A percentile compares a stretch with the other conserved stretches of the same genome.
Conservation (phyloP, 371 early-diverging fungal species). For the Capillidium rhysosporum region DNA sequence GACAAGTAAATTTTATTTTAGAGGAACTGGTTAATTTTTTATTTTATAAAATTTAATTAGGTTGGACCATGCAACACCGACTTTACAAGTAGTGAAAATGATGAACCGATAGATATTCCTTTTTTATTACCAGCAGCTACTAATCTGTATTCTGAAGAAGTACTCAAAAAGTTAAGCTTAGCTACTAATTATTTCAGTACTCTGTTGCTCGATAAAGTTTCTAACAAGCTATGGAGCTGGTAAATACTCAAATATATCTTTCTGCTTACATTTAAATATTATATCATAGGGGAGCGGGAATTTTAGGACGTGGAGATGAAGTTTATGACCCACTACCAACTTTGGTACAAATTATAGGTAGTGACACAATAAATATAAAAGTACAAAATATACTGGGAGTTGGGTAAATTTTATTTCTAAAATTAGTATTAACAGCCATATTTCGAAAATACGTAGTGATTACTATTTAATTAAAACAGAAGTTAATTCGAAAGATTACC, state of each 20-base stretch:
- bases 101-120: not conserved
- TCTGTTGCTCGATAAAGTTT: not conserved
- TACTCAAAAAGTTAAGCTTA: not conserved
- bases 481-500: too few species aligned
- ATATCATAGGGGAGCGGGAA: conserved; percentile 5
- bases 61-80: not conserved
- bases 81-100: not conserved
- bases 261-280: not conserved
- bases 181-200: conserved; percentile 1
- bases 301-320: conserved; percentile 6
- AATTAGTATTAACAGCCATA: too few species aligned
- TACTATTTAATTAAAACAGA: too few species aligned
- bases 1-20: not conserved
- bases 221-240: conserved; percentile 1
- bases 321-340: conserved; percentile 4
- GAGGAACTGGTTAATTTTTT: too few species aligned
- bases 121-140: not conserved
- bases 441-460: too few species aligned
- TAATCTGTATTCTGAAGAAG: not conserved
- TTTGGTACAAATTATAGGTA: not conserved
- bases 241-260: not conserved
- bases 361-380: not conserved
- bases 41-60: not conserved
- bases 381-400: not conserved
- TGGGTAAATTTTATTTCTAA: not conserved